These are phyloP conservation scores for Pestalotiopsis sp. DNA, from an alignment of 2,329 filamentous ascomycete species.

Conservation along the genomic window DNA sequence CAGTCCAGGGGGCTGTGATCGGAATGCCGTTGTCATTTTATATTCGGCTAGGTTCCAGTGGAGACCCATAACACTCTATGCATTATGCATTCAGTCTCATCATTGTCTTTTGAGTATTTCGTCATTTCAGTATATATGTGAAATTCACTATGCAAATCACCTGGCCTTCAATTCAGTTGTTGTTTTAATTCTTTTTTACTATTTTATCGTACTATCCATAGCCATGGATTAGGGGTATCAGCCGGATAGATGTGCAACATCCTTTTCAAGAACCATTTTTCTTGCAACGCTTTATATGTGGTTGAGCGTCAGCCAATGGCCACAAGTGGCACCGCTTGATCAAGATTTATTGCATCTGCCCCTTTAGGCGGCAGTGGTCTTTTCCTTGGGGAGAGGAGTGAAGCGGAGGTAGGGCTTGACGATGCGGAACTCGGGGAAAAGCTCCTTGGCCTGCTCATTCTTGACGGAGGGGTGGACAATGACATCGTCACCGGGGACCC, in stretches of 20 bases:
- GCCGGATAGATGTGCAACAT: background rate
- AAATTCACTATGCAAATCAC: background rate
- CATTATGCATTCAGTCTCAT: no score
- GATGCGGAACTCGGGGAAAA: conserved; percentile 77
- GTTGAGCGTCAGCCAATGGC: no score
- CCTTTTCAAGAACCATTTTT: background rate
- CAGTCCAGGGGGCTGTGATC: no score
- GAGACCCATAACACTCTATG: no score
- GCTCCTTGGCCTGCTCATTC: conserved; percentile 82
- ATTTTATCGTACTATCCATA: background rate
- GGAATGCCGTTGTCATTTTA: no score
- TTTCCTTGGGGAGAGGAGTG: conserved; percentile 64
- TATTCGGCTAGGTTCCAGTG: no score
- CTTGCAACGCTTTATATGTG: background rate
- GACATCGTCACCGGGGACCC: conserved; percentile 85
- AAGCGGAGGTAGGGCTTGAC: conserved; percentile 76
- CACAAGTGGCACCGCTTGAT: no score
- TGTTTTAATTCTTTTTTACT: background rate
- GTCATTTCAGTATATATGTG: no score
- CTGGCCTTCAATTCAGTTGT: background rate
- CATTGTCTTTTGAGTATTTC: no score
- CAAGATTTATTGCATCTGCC: conserved; percentile 20
- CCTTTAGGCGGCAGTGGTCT: conserved; percentile 31
- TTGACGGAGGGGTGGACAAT: conserved; percentile 84
- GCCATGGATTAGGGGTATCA: background rate